These are phyloP conservation scores for Jatropha curcas DNA, from an alignment of 345 rosid species.

Conservation along the genomic window DNA sequence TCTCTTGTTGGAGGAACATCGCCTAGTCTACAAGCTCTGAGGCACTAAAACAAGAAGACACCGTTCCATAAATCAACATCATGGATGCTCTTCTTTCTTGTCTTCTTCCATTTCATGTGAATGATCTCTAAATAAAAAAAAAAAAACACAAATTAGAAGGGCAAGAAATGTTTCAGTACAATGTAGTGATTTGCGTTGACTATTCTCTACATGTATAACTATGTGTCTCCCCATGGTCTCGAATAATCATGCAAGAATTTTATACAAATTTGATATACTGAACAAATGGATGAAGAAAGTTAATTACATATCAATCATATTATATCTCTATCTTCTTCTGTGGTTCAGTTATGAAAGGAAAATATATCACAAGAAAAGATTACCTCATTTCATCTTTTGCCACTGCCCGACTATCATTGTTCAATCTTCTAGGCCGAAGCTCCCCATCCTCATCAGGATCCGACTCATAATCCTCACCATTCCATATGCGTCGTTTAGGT, in stretches of 20 bases:
- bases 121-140: slow-evolving; percentile 33
- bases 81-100: slow-evolving; percentile 35
- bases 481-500: slow-evolving; percentile 87
- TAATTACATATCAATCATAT: neutral
- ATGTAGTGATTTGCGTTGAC: neutral
- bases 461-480: slow-evolving; percentile 67
- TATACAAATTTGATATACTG: neutral
- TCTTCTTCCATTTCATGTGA: slow-evolving; percentile 45
- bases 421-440: slow-evolving; percentile 38
- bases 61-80: slow-evolving; percentile 24
- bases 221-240: neutral
- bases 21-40: neutral
- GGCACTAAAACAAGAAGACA: neutral
- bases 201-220: neutral
- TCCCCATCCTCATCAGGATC: slow-evolving; percentile 76
- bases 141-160: neutral
- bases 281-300: neutral
- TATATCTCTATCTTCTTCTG: neutral
- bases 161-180: neutral
- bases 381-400: slow-evolving; percentile 55
- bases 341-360: too few species aligned
- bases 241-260: neutral
- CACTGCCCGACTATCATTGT: slow-evolving; percentile 29
- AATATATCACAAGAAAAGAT: too few species aligned
- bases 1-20: neutral